Base-by-base conservation (phyloP, 306 rosid genomes). In the Pyrus bretschneideri region DNA sequence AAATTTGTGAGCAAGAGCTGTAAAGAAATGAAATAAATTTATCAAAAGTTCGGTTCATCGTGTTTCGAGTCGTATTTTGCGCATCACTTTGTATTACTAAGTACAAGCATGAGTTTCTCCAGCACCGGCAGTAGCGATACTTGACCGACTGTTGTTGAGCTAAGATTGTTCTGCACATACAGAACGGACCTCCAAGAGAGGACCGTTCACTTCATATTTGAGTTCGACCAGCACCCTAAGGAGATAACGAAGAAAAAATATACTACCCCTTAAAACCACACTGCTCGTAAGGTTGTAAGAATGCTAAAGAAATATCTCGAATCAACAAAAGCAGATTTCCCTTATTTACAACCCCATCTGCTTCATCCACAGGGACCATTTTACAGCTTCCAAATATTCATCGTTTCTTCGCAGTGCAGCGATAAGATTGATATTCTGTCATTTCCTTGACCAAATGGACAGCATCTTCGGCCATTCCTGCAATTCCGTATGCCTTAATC, bases 301-400 rank as follows among this genome's bases (percentile, higher is more conserved):
- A 17, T 46, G 52, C 52, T 0, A 2, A 13, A 46, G 52, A 46
- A 4, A 46, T 14, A 13, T 46, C 14, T 46, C 2, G 6, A 46
- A 46, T 46, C 52, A 46, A 46, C 7, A 33, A 33, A 33, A 5
- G 6, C 38, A 33, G 38, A 1, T 14, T 46, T 46, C 17, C 4
- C 4, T 46, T 46, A 46, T 46, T 4, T 14, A 46, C 15, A 61
- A 61, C 27, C 89, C 86, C 83, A 90, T 54, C 88, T 95, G 99
- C 91, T 95, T 95, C 97, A 92, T 87, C 97, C 99, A 92, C 72
- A 92, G 76, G 6, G 99, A 95, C 99, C 97, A 95, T 83, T 89
- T 95, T 64, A 95, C 91, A 40, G 99, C 99, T 87, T 95, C 97
- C 60, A 95, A 85, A 86, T 79, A 89, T 55, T 92, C 67, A 76